Base-by-base conservation (phyloP, 2,329 filamentous ascomycete genomes). In the Epichloe brachyelytri region DNA sequence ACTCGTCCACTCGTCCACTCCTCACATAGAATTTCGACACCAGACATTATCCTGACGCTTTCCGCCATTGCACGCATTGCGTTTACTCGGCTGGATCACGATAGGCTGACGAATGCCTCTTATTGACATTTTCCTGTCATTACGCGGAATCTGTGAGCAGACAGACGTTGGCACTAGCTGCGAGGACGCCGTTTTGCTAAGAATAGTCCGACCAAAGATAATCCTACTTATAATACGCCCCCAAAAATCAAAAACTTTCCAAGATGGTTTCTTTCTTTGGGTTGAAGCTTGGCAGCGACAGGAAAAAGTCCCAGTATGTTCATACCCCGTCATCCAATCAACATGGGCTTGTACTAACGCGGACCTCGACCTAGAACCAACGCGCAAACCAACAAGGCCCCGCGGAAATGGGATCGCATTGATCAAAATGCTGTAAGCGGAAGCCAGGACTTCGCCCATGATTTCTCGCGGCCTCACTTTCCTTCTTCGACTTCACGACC, bases 241-340 rank as follows among this genome's bases (percentile, higher is more conserved):
- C 19, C 33, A n/a, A 15, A 34, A 41, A 33, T 30, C 4, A 26
- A 33, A 26, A 38, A 20, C 11, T 34, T 38, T 41, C 3, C 48
- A 43, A 34, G n/a, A 80, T 80, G 78, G 77, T 80, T 20, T 79
- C 78, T 2, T 77, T 80, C 56, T 79, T 80, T 55, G 76, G 77
- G 47, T 65, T 80, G 60, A 78, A 74, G 61, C 68, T 79, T 53
- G 74, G 76, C 47, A 69, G 70, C 57, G 74, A 76, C 55, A 79
- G 73, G 66, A 80, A 79, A 64, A 78, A 76, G 71, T 73, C 66
- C n/a, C 62, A 70, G 75, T 71, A 62, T 20, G 50, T 40, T 51
- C 37, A 14, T 53, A 38, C 51, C 51, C n/a, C 33, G 22, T 39
- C 22, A 11, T 39, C 14, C 12, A 12, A 12, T 10, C 19, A 19